These are phyloP conservation scores for Plasmodium gonderi DNA, from an alignment of 169 alveolate species.

Conservation along the genomic window DNA sequence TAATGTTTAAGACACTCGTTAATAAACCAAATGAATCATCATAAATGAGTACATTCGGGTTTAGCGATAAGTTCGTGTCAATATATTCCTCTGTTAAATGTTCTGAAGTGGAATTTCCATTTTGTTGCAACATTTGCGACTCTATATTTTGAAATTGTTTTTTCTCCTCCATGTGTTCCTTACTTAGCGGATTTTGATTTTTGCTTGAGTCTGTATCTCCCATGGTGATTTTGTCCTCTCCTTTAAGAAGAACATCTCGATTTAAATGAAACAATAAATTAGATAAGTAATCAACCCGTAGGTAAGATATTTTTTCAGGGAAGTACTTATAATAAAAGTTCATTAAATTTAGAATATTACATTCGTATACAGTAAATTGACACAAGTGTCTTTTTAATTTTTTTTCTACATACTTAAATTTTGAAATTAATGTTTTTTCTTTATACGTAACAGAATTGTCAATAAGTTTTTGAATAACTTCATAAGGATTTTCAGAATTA, in stretches of 20 bases:
- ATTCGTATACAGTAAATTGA: constrained; percentile 65
- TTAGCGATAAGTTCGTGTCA: not conserved
- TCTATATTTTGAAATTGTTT: not conserved
- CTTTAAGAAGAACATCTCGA: not conserved
- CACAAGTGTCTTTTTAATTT: constrained; percentile 66
- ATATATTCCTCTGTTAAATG: not conserved
- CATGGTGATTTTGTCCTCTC: not conserved
- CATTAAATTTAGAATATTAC: constrained; percentile 11
- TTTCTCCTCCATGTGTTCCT: not conserved
- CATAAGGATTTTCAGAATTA: constrained; percentile 42
- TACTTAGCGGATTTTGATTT: not conserved
- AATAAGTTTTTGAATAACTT: constrained; percentile 31
- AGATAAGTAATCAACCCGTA: constrained; percentile 37
- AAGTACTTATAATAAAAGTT: constrained; percentile 52
- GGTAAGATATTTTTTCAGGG: constrained; percentile 47
- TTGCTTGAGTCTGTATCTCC: not conserved
- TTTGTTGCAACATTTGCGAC: not conserved
- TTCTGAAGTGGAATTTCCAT: not conserved
- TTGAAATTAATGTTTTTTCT: constrained; percentile 49
- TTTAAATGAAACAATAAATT: constrained; percentile 44
- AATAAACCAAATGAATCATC: constrained; percentile 53
- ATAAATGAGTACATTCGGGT: constrained; percentile 34
- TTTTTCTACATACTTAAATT: constrained; percentile 49
- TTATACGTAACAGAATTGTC: constrained; percentile 43
- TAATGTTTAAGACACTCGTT: constrained; percentile 29